Conservation (phyloP, 2,329 filamentous ascomycete species). For the Alternaria brassicicola region DNA sequence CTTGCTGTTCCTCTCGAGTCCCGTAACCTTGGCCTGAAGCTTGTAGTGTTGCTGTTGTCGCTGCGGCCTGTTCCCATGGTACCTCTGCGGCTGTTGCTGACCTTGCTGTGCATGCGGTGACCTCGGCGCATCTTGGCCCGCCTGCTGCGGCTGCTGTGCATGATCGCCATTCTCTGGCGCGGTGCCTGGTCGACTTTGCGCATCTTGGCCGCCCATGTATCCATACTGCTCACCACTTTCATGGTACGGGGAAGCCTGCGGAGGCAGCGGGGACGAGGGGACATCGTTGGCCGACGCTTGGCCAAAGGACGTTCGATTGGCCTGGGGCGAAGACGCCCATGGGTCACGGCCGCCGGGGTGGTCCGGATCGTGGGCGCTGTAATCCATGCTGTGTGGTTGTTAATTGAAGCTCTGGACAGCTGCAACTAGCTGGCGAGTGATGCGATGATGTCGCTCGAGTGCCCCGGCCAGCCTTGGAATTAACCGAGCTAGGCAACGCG, state of each 20-base stretch:
- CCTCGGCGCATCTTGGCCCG: conserved; percentile 43
- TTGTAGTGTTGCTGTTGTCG: conserved; percentile 71
- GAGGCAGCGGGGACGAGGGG: conserved; percentile 49
- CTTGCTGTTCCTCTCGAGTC: conserved; percentile 87
- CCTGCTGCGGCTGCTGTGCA: conserved; percentile 35
- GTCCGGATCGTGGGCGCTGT: conserved; percentile 65
- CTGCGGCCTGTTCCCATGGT: conserved; percentile 53
- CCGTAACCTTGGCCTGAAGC: conserved; percentile 93
- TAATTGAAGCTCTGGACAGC: conserved; percentile 31
- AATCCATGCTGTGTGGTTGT: conserved; percentile 63
- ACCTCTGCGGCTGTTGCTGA: conserved; percentile 54
- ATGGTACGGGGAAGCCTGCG: conserved; percentile 49
- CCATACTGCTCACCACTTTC: conserved; percentile 44
- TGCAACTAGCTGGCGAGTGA: conserved; percentile 26
- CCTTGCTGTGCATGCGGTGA: conserved; percentile 41
- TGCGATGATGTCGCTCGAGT: conserved; percentile 25
- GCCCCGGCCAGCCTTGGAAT: conserved; percentile 17
- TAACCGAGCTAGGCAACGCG: conserved; percentile 38
- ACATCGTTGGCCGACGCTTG: conserved; percentile 52
- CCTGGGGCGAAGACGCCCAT: conserved; percentile 67
- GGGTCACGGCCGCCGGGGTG: conserved; percentile 64
- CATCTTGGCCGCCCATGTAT: conserved; percentile 42
- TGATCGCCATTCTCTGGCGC: conserved; percentile 44
- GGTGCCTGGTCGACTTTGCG: conserved; percentile 35
- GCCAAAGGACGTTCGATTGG: conserved; percentile 56